Base-by-base conservation (phyloP, 1,284 basidiomycete species). In the Hemileia vastatrix region DNA sequence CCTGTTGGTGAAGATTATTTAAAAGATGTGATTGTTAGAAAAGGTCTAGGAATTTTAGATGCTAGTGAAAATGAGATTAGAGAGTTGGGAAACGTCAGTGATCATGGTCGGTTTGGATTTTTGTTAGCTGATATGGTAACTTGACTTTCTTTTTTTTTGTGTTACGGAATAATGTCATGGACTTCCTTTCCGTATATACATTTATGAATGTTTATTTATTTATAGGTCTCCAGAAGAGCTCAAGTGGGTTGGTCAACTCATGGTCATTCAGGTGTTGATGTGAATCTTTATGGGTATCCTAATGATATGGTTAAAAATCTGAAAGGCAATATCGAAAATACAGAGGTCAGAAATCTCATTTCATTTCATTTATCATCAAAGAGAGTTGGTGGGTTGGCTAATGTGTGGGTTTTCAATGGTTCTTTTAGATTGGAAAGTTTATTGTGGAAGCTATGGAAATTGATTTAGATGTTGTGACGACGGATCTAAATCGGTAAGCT, bases 211-310 rank as follows among this genome's bases (percentile, higher is more conserved):
- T n/a, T n/a, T n/a, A n/a, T n/a, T n/a, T n/a, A n/a, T n/a, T 23
- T 6, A 8, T 60, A 71, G 70, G 57, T 67, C 47, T 70, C 71
- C 6, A 60, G 75, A 23, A 63, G 77, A 31, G 77, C 76, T 21
- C 76, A 78, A 54, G 63, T 77, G 21, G 77, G 77, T 0, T 78
- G 77, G 74, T 72, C 70, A 3, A 77, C 76, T 0, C 68, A 71
- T n/a, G 77, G 77, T 0, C 77, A 78, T 57, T 75, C 73, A 18
- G 77, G 75, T n/a, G 72, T 78, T 33, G 77, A 78, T 57, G 76
- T 78, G 48, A 76, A 77, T 36, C 69, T 78, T 2, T 77, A 77
- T 55, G 74, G 73, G 24, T 67, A 72, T 23, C 76, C 76, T 1
- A 59, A 64, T 32, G 68, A 69, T 19, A 31, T 68, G 49, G 66